Evolutionary conservation across 805 yeast genomes (phyloP).

Genomic region (Suhomyces sp.): DNA sequence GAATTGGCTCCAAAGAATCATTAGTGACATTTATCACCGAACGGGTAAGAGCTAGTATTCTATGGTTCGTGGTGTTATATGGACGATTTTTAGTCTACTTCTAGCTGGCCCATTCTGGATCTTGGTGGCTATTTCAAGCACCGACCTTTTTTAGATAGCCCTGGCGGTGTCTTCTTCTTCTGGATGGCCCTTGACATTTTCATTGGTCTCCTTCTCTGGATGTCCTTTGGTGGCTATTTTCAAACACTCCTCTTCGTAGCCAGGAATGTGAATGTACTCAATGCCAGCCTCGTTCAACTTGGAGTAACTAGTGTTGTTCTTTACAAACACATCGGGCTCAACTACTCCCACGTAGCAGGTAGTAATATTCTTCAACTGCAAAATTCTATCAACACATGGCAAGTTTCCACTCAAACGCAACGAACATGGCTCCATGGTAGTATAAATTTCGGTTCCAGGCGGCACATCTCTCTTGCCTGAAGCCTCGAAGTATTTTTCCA

Average conservation of each 20-base stretch:
- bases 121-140: too few relatives aligned
- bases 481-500: constrained; percentile 61
- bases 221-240: constrained; percentile 76
- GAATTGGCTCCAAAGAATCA: too few relatives aligned
- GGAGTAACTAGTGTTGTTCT: constrained; percentile 61
- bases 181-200: too few relatives aligned
- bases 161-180: too few relatives aligned
- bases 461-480: constrained; percentile 51
- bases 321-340: constrained; percentile 89
- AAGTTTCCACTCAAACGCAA: constrained; percentile 81
- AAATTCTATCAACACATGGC: constrained; percentile 83
- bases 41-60: too few relatives aligned
- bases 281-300: constrained; percentile 57
- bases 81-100: too few relatives aligned
- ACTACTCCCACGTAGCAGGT: constrained; percentile 88
- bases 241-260: constrained; percentile 70
- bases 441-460: constrained; percentile 74
- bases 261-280: constrained; percentile 77
- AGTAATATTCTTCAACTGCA: constrained; percentile 48
- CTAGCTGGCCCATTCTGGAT: neutral
- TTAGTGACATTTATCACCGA: too few relatives aligned
- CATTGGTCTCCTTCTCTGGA: constrained; percentile 21
- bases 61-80: neutral
- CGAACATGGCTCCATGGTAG: constrained; percentile 98
- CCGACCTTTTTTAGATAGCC: too few relatives aligned